A percentile compares a stretch with the other conserved stretches of the same genome.
Evolutionary conservation across 345 rosid species (phyloP).

Genomic region (Citrus sp.): DNA sequence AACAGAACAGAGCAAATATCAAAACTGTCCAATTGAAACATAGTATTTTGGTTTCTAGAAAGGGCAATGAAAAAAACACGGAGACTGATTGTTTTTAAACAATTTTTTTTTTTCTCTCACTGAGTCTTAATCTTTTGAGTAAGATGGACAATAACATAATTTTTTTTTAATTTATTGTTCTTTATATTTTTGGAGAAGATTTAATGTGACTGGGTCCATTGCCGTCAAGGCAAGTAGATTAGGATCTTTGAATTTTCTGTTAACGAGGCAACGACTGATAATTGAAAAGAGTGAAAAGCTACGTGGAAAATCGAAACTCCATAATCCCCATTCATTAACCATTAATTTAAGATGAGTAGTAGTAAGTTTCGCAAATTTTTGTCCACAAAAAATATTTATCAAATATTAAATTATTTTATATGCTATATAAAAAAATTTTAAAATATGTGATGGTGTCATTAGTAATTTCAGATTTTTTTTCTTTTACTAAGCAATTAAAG

Average conservation of each 20-base stretch:
- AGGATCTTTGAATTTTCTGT: slow-evolving; percentile 11
- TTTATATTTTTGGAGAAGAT: not conserved
- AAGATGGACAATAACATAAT: not conserved
- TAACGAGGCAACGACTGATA: not conserved
- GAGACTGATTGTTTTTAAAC: too few relatives aligned
- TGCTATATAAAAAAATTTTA: too few relatives aligned
- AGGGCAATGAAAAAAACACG: not conserved
- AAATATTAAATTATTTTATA: not conserved
- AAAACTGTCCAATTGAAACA: slow-evolving; percentile 11
- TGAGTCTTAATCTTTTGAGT: not conserved
- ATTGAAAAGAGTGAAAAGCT: not conserved
- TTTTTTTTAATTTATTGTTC: not conserved
- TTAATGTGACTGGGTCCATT: slow-evolving; percentile 6
- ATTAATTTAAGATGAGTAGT: not conserved
- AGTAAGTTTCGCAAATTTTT: too few relatives aligned
- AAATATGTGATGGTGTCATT: too few relatives aligned
- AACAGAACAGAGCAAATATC: not conserved
- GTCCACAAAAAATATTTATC: not conserved
- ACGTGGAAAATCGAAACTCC: slow-evolving; percentile 7
- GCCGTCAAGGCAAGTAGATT: slow-evolving; percentile 7
- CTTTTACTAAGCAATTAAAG: too few relatives aligned
- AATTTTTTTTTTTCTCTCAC: not conserved
- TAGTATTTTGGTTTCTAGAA: slow-evolving; percentile 4
- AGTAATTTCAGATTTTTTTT: too few relatives aligned
- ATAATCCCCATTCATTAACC: slow-evolving; percentile 1